These are phyloP conservation scores for Astrothelium macrocarpum DNA, from an alignment of 495 filamentous ascomycete species.

Conservation along the genomic window DNA sequence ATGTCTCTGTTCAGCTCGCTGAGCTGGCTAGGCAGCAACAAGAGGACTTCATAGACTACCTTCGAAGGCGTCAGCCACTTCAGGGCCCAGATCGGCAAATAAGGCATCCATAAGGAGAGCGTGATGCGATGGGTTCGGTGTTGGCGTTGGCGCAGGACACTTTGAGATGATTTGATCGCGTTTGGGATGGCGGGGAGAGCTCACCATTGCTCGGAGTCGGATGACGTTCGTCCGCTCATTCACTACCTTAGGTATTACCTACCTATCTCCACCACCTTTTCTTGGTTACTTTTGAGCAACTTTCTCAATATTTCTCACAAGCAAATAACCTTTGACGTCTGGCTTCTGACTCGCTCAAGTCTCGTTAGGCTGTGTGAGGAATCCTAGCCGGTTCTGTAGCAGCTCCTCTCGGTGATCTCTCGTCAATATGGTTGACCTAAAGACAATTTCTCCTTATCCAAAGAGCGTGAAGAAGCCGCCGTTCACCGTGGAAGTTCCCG, in stretches of 20 bases:
- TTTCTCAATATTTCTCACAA: not conserved
- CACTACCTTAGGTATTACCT: no score
- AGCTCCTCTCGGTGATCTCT: not conserved
- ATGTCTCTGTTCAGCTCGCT: constrained; percentile 53
- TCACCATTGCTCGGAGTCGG: not conserved
- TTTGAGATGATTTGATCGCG: not conserved
- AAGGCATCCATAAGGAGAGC: constrained; percentile 14
- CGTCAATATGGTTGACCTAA: constrained; percentile 26
- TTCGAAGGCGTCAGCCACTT: constrained; percentile 30
- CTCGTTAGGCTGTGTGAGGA: not conserved
- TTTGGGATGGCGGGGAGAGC: not conserved
- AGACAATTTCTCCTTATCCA: constrained; percentile 47
- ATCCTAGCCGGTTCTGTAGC: not conserved
- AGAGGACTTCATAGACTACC: constrained; percentile 15
- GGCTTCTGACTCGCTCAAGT: no score
- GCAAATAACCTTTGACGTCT: no score
- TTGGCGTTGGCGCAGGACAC: not conserved
- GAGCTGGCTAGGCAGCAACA: not conserved
- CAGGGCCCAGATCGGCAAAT: constrained; percentile 25
- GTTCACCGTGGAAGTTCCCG: constrained; percentile 72
- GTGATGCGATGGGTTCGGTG: not conserved
- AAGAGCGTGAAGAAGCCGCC: constrained; percentile 53
- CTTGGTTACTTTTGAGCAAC: no score
- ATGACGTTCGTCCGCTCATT: not conserved
- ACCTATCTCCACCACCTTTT: no score